Evolutionary conservation across 2,329 filamentous ascomycete genomes (phyloP), one percentile per base, ranked within the genome.

Genomic region (Ophiostoma himal-ulmi): DNA sequence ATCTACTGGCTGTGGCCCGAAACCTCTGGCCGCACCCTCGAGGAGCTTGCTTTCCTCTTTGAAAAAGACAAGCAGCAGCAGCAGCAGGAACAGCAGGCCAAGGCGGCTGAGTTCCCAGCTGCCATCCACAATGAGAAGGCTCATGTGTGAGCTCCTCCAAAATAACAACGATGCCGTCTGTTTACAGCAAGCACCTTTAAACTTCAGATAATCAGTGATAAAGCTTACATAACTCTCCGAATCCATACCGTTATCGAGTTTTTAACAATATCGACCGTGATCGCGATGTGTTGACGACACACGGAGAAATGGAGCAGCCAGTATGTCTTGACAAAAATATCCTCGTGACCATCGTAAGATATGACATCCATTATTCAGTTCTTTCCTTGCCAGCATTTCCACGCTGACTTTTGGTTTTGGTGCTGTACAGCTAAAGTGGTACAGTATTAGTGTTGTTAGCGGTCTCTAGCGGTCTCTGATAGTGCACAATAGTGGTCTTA

Each of bases 1-100:
- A 78, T 80, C 10, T 80, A 77, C 70, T 74, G 69, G 71, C 76
- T 78, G 57, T 76, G 76, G 71, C 76, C 76, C 20, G 76, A 77
- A 70, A 77, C 76, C 3, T 76, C 74, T 37, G 73, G 74, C 67
- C 73, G 75, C 36, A 77, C 76, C 2, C 74, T 77, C 10, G 76
- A 77, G 64, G 76, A 77, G 70, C 73, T 76, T 13, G 74, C 76
- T 17, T 77, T 77, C 68, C 76, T 68, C 22, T 70, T 68, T 17
- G 69, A 74, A 39, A 48, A 71, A 17, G 68, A 69, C 36, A 39
- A 67, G 39, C n/a, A 64, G 52, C 30, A 71, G 34, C 57, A 68
- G 67, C 41, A 67, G 64, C n/a, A 65, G 62, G 44, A 69, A 54
- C 68, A 71, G 37, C 41, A 41, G 3, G 20, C 57, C 36, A 52